phyloP scores from a whole-genome alignment of 2,329 filamentous ascomycete species.

The Penicillium sp. region DNA sequence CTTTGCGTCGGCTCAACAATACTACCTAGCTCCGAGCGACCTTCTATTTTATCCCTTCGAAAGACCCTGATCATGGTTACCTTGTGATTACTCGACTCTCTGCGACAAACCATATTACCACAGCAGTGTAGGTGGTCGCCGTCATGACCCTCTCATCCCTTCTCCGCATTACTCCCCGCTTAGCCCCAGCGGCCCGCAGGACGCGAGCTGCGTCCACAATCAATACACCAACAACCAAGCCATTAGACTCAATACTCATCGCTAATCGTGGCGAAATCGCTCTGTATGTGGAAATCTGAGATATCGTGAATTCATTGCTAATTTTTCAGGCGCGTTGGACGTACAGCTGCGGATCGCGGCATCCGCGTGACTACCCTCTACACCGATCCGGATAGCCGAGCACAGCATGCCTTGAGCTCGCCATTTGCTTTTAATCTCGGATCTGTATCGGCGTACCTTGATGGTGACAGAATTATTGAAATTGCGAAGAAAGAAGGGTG shows the following conservation, averaged over 20 bases:
- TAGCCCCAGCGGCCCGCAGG: constrained; percentile 32
- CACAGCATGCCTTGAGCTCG: constrained; percentile 85
- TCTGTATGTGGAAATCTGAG: constrained; percentile 50
- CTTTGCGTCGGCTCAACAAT: constrained; percentile 39
- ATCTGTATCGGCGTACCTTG: constrained; percentile 81
- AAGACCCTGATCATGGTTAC: constrained; percentile 11
- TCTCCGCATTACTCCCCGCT: constrained; percentile 43
- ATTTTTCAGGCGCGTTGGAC: constrained; percentile 68
- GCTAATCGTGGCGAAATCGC: constrained; percentile 98
- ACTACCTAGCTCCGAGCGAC: constrained; percentile 9
- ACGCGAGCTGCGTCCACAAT: constrained; percentile 33
- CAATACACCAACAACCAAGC: constrained; percentile 30
- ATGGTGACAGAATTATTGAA: constrained; percentile 87
- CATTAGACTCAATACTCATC: constrained; percentile 80
- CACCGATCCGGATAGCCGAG: constrained; percentile 82
- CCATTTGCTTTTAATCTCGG: constrained; percentile 83
- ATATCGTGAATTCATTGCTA: constrained; percentile 6
- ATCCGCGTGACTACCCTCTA: constrained; percentile 94
- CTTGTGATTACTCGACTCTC: background rate
- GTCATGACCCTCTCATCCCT: constrained; percentile 40
- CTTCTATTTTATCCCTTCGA: constrained; percentile 4
- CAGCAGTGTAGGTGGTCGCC: constrained; percentile 13
- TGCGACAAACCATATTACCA: background rate
- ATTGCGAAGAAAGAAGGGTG: constrained; percentile 85
- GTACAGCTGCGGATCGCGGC: constrained; percentile 82